Percentiles rank a stretch among this genome's conserved stretches.
phyloP scores from a whole-genome alignment of 2,329 filamentous ascomycete species.

The Aureobasidium sp. region DNA sequence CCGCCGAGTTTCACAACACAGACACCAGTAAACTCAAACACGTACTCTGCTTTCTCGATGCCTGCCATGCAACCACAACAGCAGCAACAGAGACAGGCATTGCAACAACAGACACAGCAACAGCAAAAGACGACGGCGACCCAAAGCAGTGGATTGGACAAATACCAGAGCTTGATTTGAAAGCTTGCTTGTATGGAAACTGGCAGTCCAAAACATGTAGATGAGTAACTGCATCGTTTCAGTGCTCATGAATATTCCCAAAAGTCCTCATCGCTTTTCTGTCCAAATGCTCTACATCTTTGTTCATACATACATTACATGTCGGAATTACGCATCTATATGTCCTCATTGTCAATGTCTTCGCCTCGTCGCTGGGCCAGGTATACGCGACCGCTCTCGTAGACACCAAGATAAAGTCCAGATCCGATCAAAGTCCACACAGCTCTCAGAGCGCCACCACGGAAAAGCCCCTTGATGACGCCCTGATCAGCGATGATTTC shows the following conservation, averaged over 20 bases:
- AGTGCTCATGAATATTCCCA: background rate
- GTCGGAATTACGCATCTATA: background rate
- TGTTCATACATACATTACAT: background rate
- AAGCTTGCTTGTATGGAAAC: background rate
- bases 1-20: slow-evolving; percentile 36
- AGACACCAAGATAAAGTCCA: slow-evolving; percentile 76
- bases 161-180: slow-evolving; percentile 53
- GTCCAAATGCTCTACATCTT: background rate
- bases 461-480: slow-evolving; percentile 58
- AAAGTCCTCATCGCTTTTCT: too few relatives aligned
- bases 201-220: background rate
- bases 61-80: slow-evolving; percentile 13
- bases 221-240: background rate
- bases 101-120: slow-evolving; percentile 17
- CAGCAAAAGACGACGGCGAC: background rate
- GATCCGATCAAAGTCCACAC: slow-evolving; percentile 77
- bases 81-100: background rate
- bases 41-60: slow-evolving; percentile 15
- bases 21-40: slow-evolving; percentile 31
- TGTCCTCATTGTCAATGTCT: slow-evolving; percentile 26
- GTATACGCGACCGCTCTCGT: slow-evolving; percentile 64
- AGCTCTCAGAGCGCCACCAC: slow-evolving; percentile 63
- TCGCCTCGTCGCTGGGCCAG: slow-evolving; percentile 37
- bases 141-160: slow-evolving; percentile 45
- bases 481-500: slow-evolving; percentile 61